Percentiles rank a stretch among this genome's conserved stretches.
Conservation (phyloP, 805 yeast species). For the Ogataea pilisensis region DNA sequence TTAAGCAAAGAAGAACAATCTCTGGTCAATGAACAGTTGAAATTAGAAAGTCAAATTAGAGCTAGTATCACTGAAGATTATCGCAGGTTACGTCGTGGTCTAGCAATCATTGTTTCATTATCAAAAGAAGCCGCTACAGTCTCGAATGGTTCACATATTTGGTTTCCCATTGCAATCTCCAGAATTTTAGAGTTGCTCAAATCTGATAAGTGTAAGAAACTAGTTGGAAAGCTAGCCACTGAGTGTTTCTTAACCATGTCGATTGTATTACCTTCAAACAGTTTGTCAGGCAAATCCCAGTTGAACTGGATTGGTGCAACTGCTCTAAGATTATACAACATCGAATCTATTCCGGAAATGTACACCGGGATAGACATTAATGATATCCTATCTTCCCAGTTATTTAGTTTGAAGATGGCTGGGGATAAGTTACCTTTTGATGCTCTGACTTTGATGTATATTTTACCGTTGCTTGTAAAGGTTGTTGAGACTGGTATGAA, state of each 20-base stretch:
- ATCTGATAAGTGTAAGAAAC: conserved; percentile 24
- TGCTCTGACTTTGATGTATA: conserved; percentile 60
- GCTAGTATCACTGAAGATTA: conserved; percentile 36
- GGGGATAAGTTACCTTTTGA: conserved; percentile 73
- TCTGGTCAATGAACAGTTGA: conserved; percentile 57
- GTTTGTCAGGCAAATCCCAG: conserved; percentile 43
- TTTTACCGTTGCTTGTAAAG: conserved; percentile 68
- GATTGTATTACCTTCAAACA: conserved; percentile 36
- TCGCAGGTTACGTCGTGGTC: conserved; percentile 41
- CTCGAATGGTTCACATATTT: conserved; percentile 59
- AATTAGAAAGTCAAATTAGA: conserved; percentile 58
- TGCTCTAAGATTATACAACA: conserved; percentile 53
- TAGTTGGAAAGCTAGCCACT: conserved; percentile 39
- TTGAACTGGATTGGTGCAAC: conserved; percentile 64
- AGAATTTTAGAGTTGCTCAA: conserved; percentile 44
- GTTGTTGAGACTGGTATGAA: conserved; percentile 65
- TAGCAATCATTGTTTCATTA: conserved; percentile 52
- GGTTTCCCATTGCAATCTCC: conserved; percentile 70
- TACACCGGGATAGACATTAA: conserved; percentile 48
- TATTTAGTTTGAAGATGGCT: conserved; percentile 71
- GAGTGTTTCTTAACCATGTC: conserved; percentile 55
- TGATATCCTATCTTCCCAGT: conserved; percentile 56
- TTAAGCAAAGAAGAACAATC: conserved; percentile 73
- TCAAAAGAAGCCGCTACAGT: conserved; percentile 44
- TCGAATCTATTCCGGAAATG: conserved; percentile 42